Evolutionary conservation across 352 stramenopile genomes (phyloP), one percentile per base, ranked within the genome.

Genomic region (Phytophthora aleatoria): DNA sequence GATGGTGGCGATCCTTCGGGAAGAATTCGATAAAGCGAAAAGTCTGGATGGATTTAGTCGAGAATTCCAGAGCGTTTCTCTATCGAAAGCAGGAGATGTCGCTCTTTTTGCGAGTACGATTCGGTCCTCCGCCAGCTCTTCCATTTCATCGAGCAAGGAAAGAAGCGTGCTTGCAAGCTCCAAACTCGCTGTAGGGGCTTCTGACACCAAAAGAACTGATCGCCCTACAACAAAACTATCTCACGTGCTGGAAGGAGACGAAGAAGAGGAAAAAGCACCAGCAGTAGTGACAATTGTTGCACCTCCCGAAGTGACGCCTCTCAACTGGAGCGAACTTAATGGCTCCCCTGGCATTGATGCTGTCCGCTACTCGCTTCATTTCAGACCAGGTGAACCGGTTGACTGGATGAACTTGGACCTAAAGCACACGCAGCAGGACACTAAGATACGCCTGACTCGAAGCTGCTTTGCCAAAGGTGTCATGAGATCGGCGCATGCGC

Each of bases 321-420:
- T 79, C 0, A 30, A 70, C 20, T 79, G 74, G 74, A 45, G 7
- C 0, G 42, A 67, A 20, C 20, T 75, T 4, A 20, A 49, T 7
- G 0, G 5, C 7, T 47, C 38, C 10, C 27, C 57, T 1, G 39
- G 43, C 11, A 67, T 83, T 12, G 20, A 20, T 28, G 72, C 67
- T 36, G 41, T 78, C 0, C 67, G 68, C 11, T 65, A 85, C 48
- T 80, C 73, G 11, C 61, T 76, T 44, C 67, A 77, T 47, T 76
- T 79, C 60, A 42, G 43, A 16, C 47, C 53, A 1, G 54, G 50
- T 13, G 53, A 67, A n/a, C 11, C 26, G 1, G 66, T 76, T 38
- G 59, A 82, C 31, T 80, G 73, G 73, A 51, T 52, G 0, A 39
- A 71, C 1, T 35, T 79, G 10, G 41, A 71, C 13, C 36, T 79